Percentiles rank a stretch among this genome's conserved stretches.
phyloP scores from a whole-genome alignment of 192 early-diverging fungal species.

The Rhizoclosmatium globosum region DNA sequence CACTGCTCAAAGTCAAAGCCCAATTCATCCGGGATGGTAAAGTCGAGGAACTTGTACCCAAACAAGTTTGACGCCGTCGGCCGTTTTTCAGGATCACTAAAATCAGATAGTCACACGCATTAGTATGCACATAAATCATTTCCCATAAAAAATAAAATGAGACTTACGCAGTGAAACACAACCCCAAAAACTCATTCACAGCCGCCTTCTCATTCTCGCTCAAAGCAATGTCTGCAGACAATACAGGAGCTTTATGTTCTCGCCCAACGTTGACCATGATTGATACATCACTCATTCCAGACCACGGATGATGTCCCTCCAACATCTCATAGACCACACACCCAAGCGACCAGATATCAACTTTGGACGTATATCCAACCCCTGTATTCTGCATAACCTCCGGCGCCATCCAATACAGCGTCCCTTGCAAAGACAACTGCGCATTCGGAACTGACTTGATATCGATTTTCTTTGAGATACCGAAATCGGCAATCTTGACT shows the following conservation, averaged over 20 bases:
- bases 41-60: conserved; percentile 70
- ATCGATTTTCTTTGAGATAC: conserved; percentile 92
- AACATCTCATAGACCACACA: conserved; percentile 99
- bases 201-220: not conserved
- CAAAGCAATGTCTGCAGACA: conserved; percentile 57
- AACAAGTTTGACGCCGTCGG: conserved; percentile 80
- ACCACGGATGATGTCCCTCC: conserved; percentile 90
- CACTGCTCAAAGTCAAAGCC: not conserved
- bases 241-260: conserved; percentile 82
- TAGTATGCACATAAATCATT: not conserved
- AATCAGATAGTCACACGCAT: not conserved
- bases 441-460: conserved; percentile 57
- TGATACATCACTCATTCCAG: conserved; percentile 61
- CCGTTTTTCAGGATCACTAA: conserved; percentile 76
- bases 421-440: conserved; percentile 86
- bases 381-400: conserved; percentile 91
- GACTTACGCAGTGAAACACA: conserved; percentile 79
- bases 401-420: conserved; percentile 99
- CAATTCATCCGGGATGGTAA: no score
- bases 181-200: conserved; percentile 71
- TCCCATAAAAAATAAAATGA: conserved; percentile 7
- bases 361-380: conserved; percentile 83
- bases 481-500: conserved; percentile 99
- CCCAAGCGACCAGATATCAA: conserved; percentile 76
- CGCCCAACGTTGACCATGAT: conserved; percentile 78